Percentiles rank a stretch among this genome's conserved stretches.
phyloP scores from a whole-genome alignment of 2,329 filamentous ascomycete species.

The Monilinia aucupariae region DNA sequence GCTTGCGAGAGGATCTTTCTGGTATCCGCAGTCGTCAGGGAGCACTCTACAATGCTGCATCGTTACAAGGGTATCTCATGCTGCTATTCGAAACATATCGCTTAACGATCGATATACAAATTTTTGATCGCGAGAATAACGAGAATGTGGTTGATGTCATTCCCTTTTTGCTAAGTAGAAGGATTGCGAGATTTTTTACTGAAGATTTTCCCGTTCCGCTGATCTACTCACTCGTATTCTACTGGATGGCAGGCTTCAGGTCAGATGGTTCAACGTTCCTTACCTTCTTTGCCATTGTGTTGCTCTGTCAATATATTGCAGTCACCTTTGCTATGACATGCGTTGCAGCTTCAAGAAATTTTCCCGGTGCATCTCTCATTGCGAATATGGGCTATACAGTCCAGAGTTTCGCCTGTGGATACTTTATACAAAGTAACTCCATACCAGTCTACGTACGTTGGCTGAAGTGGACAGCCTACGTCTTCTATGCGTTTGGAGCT shows the following conservation, averaged over 20 bases:
- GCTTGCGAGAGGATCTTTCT: slow-evolving; percentile 58
- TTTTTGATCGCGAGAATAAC: slow-evolving; percentile 69
- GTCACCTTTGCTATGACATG: slow-evolving; percentile 66
- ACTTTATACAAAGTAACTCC: slow-evolving; percentile 67
- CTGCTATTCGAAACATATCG: slow-evolving; percentile 72
- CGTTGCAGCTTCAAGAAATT: slow-evolving; percentile 59
- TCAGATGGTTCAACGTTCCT: slow-evolving; percentile 60
- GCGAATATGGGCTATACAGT: slow-evolving; percentile 68
- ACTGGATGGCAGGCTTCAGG: slow-evolving; percentile 74
- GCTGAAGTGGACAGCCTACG: slow-evolving; percentile 64
- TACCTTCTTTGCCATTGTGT: slow-evolving; percentile 61
- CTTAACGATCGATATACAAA: slow-evolving; percentile 65
- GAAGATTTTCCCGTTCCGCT: slow-evolving; percentile 71
- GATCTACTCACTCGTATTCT: slow-evolving; percentile 64
- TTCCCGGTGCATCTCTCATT: slow-evolving; percentile 65
- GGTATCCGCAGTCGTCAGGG: slow-evolving; percentile 71
- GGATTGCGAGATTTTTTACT: slow-evolving; percentile 61
- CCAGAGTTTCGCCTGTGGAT: slow-evolving; percentile 70
- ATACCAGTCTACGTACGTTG: slow-evolving; percentile 75
- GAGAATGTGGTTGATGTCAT: slow-evolving; percentile 67
- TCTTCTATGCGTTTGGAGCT: slow-evolving; percentile 66
- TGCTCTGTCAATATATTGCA: slow-evolving; percentile 68
- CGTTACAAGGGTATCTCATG: slow-evolving; percentile 70
- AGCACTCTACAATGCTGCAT: slow-evolving; percentile 65
- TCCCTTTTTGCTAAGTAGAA: slow-evolving; percentile 64